Evolutionary conservation across 345 rosid genomes (phyloP).

Genomic region (Chamaenerion angustifolium): DNA sequence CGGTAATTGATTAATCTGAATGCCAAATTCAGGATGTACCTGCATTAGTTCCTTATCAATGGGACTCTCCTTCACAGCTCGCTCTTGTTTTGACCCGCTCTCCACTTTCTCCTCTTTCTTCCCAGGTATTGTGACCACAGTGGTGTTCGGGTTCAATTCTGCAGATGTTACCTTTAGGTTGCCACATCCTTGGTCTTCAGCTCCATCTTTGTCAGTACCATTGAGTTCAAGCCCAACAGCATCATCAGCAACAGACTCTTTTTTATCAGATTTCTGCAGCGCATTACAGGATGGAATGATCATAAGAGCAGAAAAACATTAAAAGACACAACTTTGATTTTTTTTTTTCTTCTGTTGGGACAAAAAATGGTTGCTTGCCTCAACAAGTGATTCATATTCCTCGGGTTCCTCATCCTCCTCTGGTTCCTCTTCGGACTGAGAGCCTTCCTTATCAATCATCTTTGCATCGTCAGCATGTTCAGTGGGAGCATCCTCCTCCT

Average conservation of each 20-base stretch:
- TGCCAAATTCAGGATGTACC: constrained; percentile 17
- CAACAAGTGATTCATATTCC: constrained; percentile 30
- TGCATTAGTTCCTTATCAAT: constrained; percentile 72
- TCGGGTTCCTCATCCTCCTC: constrained; percentile 34
- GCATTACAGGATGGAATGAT: neutral
- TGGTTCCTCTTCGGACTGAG: constrained; percentile 59
- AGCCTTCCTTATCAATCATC: constrained; percentile 33
- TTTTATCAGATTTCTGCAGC: constrained; percentile 27
- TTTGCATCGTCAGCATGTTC: constrained; percentile 26
- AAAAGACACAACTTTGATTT: no score
- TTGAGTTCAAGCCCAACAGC: constrained; percentile 15
- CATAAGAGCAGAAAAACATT: no score
- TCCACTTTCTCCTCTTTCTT: constrained; percentile 21
- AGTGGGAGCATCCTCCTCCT: constrained; percentile 10
- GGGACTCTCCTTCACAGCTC: constrained; percentile 17
- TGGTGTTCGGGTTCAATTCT: constrained; percentile 23
- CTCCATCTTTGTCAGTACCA: constrained; percentile 15
- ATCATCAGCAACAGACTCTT: constrained; percentile 22
- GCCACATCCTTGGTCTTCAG: constrained; percentile 13
- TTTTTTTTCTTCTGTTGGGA: no score
- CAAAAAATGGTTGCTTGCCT: constrained; percentile 26
- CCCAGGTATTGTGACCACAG: constrained; percentile 10
- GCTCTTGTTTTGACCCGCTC: constrained; percentile 15
- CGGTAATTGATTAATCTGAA: no score
- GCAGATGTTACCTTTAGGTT: constrained; percentile 16